Evolutionary conservation across 305 asterid genomes (phyloP).

Genomic region (Fraxinus dipetala): DNA sequence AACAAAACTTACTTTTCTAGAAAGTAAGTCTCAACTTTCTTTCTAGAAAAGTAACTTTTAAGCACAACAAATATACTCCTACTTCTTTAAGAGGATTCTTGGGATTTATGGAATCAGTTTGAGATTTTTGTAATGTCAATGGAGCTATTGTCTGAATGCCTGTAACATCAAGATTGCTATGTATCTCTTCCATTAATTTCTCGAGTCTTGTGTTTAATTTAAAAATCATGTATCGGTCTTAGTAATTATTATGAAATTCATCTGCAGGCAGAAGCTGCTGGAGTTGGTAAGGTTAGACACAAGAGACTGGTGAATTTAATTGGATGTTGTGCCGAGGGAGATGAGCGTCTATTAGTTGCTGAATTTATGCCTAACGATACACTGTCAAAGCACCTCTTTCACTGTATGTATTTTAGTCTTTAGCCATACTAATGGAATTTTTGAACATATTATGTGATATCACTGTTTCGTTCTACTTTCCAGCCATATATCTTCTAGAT

Average conservation of each 20-base stretch:
- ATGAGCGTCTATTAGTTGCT: conserved; percentile 91
- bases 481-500: not conserved
- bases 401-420: conserved; percentile 54
- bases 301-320: conserved; percentile 87
- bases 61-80: not conserved
- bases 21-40: not conserved
- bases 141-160: not conserved
- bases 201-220: not conserved
- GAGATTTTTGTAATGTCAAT: not conserved
- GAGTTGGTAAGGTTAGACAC: conserved; percentile 94
- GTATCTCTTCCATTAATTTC: not conserved
- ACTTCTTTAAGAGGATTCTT: not conserved
- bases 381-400: conserved; percentile 90
- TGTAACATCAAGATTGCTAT: not conserved
- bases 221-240: not conserved
- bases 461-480: not conserved
- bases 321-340: conserved; percentile 99
- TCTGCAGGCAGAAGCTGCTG: conserved; percentile 82
- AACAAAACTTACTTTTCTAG: not conserved
- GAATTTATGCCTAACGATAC: conserved; percentile 94
- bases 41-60: not conserved
- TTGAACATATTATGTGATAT: not conserved
- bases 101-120: not conserved
- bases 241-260: conserved; percentile 16
- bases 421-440: not conserved